Evolutionary conservation across 2,329 filamentous ascomycete genomes (phyloP), one percentile per base, ranked within the genome.

Genomic region (Cordyceps militaris): DNA sequence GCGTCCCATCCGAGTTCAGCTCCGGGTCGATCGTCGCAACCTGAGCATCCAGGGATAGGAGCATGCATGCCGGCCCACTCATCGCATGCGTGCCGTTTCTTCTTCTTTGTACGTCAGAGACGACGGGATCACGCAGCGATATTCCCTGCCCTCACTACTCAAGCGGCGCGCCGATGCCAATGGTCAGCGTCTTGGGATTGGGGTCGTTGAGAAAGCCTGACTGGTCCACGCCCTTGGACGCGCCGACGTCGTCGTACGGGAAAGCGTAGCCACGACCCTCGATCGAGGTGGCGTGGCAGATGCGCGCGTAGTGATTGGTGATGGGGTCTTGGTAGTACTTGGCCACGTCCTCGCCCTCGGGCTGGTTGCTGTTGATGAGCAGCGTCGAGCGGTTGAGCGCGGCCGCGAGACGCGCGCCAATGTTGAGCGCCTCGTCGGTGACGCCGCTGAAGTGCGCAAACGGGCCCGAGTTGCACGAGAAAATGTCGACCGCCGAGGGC

Each of bases 341-440:
- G 6, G 66, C 66, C 2, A 78, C 70, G 0, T 65, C 61, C 66
- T 82, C 80, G 52, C 75, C 74, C 56, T 80, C 74, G 14, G 81
- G 84, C 71, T 81, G 83, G 62, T 66, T 64, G n/a, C 68, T 55
- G 63, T 80, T 73, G 21, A 71, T 66, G 51, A 88, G 71, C 60
- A 94, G 71, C 11, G 87, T 92, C 34, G 81, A 85, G 23, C 89
- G 80, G 71, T 92, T 91, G 65, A 93, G 82, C 1, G 86, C 88
- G 1, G 89, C 89, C 0, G 86, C 81, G 14, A 94, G 73, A n/a
- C 89, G 79, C 0, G 90, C 87, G 9, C 85, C 85, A 57, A 92
- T 80, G 42, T 85, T 84, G 60, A 82, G 80, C 67, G 79, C 76
- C 65, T 77, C 71, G 51, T 72, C 73, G 2, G 70, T 66, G 56